These are phyloP conservation scores for Coemansia sp. DNA, from an alignment of 192 early-diverging fungal genomes.

Conservation along the genomic window DNA sequence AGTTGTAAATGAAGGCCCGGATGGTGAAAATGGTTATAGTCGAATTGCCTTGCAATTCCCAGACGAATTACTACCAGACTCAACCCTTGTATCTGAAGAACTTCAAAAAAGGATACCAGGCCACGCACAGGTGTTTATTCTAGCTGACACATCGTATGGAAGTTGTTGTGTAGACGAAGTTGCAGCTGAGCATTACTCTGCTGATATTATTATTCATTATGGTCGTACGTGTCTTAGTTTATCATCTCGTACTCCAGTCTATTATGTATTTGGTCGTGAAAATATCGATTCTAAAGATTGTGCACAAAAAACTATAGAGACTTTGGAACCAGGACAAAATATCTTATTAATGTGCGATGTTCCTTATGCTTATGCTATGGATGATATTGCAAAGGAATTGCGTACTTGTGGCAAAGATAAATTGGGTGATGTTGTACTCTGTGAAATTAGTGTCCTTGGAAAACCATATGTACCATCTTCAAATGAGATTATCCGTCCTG, in stretches of 20 bases:
- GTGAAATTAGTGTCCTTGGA: constrained; percentile 14
- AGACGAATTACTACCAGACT: constrained; percentile 75
- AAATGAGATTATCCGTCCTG: constrained; percentile 11
- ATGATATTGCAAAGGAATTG: constrained; percentile 26
- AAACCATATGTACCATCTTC: constrained; percentile 16
- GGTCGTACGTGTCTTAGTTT: constrained; percentile 87
- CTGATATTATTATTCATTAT: constrained; percentile 93
- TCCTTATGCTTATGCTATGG: constrained; percentile 61
- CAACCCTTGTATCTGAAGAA: constrained; percentile 61
- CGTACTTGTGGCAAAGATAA: not conserved
- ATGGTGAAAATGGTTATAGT: constrained; percentile 29
- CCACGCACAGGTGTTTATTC: constrained; percentile 63
- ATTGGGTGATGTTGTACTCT: constrained; percentile 8
- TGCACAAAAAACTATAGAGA: constrained; percentile 13
- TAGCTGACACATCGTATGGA: constrained; percentile 96
- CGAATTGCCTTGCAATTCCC: constrained; percentile 90
- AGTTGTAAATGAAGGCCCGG: constrained; percentile 35
- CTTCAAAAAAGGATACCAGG: constrained; percentile 32
- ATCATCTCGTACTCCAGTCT: constrained; percentile 77
- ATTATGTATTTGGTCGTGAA: constrained; percentile 82
- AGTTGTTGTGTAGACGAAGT: constrained; percentile 98
- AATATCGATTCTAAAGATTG: constrained; percentile 66
- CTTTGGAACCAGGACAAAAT: constrained; percentile 23
- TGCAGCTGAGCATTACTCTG: constrained; percentile 83
- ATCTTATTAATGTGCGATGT: constrained; percentile 79